Conservation (phyloP, 805 yeast genomes). For the Zygoascus ofunaensis region DNA sequence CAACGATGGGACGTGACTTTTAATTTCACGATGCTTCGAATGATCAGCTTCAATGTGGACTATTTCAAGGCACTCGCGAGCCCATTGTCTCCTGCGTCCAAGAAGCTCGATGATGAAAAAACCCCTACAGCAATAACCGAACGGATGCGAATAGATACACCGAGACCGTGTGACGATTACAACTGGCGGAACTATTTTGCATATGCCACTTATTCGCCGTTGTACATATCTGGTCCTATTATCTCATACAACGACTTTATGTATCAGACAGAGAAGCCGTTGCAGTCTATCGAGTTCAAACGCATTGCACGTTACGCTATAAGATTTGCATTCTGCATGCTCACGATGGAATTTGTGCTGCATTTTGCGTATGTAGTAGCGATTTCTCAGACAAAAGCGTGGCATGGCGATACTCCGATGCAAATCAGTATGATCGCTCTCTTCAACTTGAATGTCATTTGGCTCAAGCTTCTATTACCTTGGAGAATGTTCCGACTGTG, state of each 20-base stretch:
- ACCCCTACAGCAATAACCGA: slow-evolving; percentile 35
- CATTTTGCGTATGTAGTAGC: slow-evolving; percentile 93
- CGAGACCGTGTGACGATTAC: slow-evolving; percentile 54
- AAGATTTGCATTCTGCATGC: slow-evolving; percentile 61
- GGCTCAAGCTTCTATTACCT: slow-evolving; percentile 88
- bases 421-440: slow-evolving; percentile 92
- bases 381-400: slow-evolving; percentile 78
- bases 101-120: slow-evolving; percentile 9
- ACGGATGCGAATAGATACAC: slow-evolving; percentile 48
- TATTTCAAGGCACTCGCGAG: slow-evolving; percentile 29
- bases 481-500: slow-evolving; percentile 94
- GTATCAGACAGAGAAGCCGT: slow-evolving; percentile 48
- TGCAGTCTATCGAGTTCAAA: slow-evolving; percentile 49
- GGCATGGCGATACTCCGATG: slow-evolving; percentile 84
- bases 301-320: slow-evolving; percentile 53
- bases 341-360: slow-evolving; percentile 80
- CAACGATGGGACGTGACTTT: slow-evolving; percentile 93
- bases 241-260: slow-evolving; percentile 85
- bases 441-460: slow-evolving; percentile 80
- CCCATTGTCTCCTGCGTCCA: slow-evolving; percentile 3
- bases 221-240: slow-evolving; percentile 92
- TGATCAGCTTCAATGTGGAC: slow-evolving; percentile 78
- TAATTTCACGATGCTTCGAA: slow-evolving; percentile 78
- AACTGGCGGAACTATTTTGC: slow-evolving; percentile 58
- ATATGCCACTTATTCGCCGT: slow-evolving; percentile 75